A percentile compares a stretch with the other conserved stretches of the same genome.
These are phyloP conservation scores for Xylogone sp. DNA, from an alignment of 2,329 filamentous ascomycete species.

Conservation along the genomic window DNA sequence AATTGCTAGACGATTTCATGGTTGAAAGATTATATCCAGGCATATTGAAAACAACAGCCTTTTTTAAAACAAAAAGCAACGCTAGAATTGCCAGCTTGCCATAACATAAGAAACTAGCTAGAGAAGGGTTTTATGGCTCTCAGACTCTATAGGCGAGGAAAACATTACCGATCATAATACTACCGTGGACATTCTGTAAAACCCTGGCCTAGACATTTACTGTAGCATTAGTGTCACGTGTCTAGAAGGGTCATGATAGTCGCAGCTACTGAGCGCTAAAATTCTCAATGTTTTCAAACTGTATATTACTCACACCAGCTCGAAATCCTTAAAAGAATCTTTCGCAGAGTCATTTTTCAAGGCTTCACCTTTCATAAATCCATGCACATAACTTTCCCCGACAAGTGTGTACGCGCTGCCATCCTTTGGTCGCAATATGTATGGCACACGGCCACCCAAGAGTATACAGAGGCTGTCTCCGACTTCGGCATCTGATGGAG, in stretches of 20 bases:
- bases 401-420: background rate
- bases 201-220: too few relatives aligned
- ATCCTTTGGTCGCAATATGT: too few relatives aligned
- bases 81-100: constrained; percentile 10
- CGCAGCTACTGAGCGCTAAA: too few relatives aligned
- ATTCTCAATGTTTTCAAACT: too few relatives aligned
- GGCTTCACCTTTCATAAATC: constrained; percentile 4
- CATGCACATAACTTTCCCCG: constrained; percentile 5
- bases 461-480: too few relatives aligned
- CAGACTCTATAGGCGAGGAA: constrained; percentile 9
- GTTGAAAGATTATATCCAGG: background rate
- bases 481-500: background rate
- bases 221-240: too few relatives aligned
- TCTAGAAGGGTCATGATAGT: too few relatives aligned
- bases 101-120: constrained; percentile 12
- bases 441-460: too few relatives aligned
- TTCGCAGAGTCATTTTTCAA: constrained; percentile 56
- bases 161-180: constrained; percentile 5
- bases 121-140: constrained; percentile 12
- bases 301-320: too few relatives aligned
- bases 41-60: constrained; percentile 2
- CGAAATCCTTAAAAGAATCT: constrained; percentile 36
- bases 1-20: constrained; percentile 10
- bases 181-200: too few relatives aligned
- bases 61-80: constrained; percentile 12